Evolutionary conservation across 108 stramenopile genomes (phyloP), one percentile per base, ranked within the genome.

Genomic region (Cyclotella cryptica): DNA sequence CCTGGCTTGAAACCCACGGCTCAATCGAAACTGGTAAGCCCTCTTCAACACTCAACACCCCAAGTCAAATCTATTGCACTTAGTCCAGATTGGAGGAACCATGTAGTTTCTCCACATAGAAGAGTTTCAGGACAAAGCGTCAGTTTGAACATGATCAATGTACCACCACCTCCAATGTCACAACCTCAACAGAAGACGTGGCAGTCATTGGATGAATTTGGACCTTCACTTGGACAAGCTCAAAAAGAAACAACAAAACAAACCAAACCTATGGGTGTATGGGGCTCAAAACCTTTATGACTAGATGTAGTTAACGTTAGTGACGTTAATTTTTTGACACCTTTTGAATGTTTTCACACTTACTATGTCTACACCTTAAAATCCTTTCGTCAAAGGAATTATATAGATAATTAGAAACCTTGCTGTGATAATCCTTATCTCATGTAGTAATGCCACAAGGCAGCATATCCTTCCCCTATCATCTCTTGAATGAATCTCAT

Each of bases 181-280:
- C 59, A 69, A 44, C 63, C 73, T 51, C 64, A 53, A 39, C 67
- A 44, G 61, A 69, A 47, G 27, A 55, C 69, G 27, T 76, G 75
- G 75, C 71, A 75, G 11, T 76, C 82, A 35, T 62, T 83, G 66
- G 71, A 54, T 26, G 81, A 83, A 30, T 83, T 83, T 43, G 69
- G 74, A 18, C 82, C 82, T 45, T 75, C 82, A 17, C 70, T 69
- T 15, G 71, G 71, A 35, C 4, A 6, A 45, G 30, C 66, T 14
- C 72, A 77, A 49, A 59, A 28, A 19, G 51, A 62, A 13, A 26
- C 21, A 18, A 24, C 44, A 11, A 57, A 75, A 55, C 66, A 71
- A 54, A 62, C 53, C 6, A 71, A 74, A 41, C 57, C 70, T 26
- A 44, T 67, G 27, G 82, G 82, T 30, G 75, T 65, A 22, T 83